Evolutionary conservation across 257 asterid genomes (phyloP), one percentile per base, ranked within the genome.

Genomic region (Echium plantagineum): DNA sequence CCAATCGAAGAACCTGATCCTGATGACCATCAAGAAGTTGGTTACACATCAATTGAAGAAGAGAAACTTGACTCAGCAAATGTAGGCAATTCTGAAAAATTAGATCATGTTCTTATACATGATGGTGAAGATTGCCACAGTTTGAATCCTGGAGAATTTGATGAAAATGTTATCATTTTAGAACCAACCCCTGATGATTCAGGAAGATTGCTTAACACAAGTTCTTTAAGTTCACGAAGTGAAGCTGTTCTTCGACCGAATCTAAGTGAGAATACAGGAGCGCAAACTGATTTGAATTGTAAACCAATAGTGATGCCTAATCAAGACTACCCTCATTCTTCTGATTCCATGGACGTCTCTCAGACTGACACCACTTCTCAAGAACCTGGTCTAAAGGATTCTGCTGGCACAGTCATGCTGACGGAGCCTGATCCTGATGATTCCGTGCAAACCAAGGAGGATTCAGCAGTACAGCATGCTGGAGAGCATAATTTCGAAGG

Each of bases 121-220:
- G 66, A 55, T 22, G 74, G 55, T 18, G 30, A 52, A 55, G 72
- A 65, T 65, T 75, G 42, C 42, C 42, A 32, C 9, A 32, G 7
- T 32, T 32, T 32, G 42, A 32, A 17, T 57, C 48, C 28, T 56
- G 79, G 74, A 63, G 71, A 74, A 65, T 63, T 75, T 58, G 71
- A 58, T 61, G 71, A 51, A 51, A 51, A 5, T 51, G 55, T 16
- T 4, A 16, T 12, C 57, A 54, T 21, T 63, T 42, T 46, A 48
- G 75, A 77, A 55, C 77, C 78, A 64, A 78, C 72, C 68, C 71
- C 64, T 3, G 73, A 73, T 63, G 72, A 67, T 62, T 67, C 71
- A 61, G 74, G 31, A 58, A 66, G 57, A 52, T 52, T 51, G 15
- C 15, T 12, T 10, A 3, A 42, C 48, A 51, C 21, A 51, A 7